Conservation (phyloP, 1,284 basidiomycete species). For the Moesziomyces sp. region DNA sequence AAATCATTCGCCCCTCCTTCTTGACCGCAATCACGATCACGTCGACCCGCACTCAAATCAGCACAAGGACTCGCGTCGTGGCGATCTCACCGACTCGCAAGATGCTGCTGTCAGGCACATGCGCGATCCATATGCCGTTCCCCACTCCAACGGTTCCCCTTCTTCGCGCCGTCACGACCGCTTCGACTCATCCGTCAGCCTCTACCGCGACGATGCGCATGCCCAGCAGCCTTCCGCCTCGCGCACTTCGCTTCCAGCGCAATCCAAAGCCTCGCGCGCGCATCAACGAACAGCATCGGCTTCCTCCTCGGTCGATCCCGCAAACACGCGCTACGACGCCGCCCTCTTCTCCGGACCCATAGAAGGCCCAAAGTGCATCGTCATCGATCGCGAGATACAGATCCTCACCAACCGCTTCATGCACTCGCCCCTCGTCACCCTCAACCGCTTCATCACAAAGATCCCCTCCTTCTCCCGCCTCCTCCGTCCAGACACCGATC, state of each 20-base stretch:
- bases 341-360: conserved; percentile 16
- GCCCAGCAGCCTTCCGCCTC: not conserved
- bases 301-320: not conserved
- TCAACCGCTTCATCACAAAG: conserved; percentile 30
- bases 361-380: not conserved
- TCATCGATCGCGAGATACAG: not conserved
- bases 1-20: not conserved
- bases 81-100: not conserved
- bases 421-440: conserved; percentile 14
- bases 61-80: not conserved
- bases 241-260: not conserved
- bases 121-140: too few relatives aligned
- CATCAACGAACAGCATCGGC: not conserved
- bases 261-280: not conserved
- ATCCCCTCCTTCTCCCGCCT: conserved; percentile 20
- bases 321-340: conserved; percentile 12
- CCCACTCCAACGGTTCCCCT: too few relatives aligned
- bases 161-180: too few relatives aligned
- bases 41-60: not conserved
- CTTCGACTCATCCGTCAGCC: too few relatives aligned
- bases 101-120: too few relatives aligned
- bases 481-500: conserved; percentile 16
- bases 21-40: not conserved
- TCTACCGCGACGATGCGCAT: too few relatives aligned
- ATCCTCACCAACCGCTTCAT: conserved; percentile 11